Evolutionary conservation across 2,329 filamentous ascomycete genomes (phyloP).

Genomic region (Hypocrella siamensis): DNA sequence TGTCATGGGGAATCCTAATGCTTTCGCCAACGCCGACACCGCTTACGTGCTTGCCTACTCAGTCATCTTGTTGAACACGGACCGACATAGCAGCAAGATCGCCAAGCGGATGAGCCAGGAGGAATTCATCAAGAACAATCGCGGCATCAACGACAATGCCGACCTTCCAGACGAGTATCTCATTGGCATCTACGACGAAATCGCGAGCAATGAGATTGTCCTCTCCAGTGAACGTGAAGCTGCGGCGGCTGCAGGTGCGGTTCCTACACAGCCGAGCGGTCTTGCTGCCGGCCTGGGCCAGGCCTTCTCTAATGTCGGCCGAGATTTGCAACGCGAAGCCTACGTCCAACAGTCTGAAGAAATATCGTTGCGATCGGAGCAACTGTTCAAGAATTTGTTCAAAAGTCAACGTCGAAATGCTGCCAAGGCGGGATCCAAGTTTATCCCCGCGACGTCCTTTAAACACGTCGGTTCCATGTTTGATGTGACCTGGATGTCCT

Average conservation of each 20-base stretch:
- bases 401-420: conserved; percentile 75
- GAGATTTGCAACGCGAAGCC: conserved; percentile 82
- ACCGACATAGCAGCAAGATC: conserved; percentile 83
- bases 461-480: conserved; percentile 98
- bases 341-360: conserved; percentile 93
- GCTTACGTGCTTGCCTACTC: conserved; percentile 94
- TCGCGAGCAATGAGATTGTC: conserved; percentile 81
- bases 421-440: conserved; percentile 51
- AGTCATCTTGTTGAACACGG: conserved; percentile 91
- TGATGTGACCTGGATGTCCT: conserved; percentile 98
- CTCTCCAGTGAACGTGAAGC: conserved; percentile 82
- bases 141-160: conserved; percentile 92
- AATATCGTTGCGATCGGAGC: conserved; percentile 58
- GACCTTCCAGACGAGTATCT: conserved; percentile 91
- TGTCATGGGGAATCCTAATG: conserved; percentile 85
- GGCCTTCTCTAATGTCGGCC: conserved; percentile 78
- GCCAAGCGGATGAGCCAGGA: conserved; percentile 79
- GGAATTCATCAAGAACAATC: conserved; percentile 98
- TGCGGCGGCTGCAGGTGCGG: conserved; percentile 61
- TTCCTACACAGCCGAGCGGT: conserved; percentile 38
- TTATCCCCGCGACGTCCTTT: conserved; percentile 84
- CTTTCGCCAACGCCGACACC: conserved; percentile 95
- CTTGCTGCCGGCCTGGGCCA: conserved; percentile 75
- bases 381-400: conserved; percentile 86
- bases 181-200: conserved; percentile 80